These are phyloP conservation scores for Tricholoma sp. DNA, from an alignment of 768 basidiomycete species.

Conservation along the genomic window DNA sequence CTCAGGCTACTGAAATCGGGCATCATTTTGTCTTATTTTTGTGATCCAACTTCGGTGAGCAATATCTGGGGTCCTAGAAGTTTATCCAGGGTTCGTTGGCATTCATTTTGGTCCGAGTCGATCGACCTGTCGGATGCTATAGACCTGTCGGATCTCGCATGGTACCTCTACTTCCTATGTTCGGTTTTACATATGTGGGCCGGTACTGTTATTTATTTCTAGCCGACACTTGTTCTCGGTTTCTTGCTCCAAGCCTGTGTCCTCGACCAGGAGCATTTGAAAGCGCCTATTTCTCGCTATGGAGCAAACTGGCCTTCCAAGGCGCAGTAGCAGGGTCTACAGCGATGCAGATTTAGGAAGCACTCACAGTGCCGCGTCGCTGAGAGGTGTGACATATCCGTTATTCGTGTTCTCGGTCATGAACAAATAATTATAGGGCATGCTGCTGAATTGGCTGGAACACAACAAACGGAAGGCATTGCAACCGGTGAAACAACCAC, in stretches of 20 bases:
- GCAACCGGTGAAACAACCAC: slow-evolving; percentile 20
- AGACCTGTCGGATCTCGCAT: slow-evolving; percentile 8
- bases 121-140: background rate
- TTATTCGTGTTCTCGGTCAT: background rate
- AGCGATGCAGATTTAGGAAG: slow-evolving; percentile 22
- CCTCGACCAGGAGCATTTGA: slow-evolving; percentile 6
- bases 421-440: slow-evolving; percentile 21
- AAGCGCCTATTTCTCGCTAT: slow-evolving; percentile 18
- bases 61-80: background rate
- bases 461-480: slow-evolving; percentile 17
- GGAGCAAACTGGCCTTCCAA: slow-evolving; percentile 26
- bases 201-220: slow-evolving; percentile 2
- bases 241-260: slow-evolving; percentile 9
- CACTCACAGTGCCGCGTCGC: slow-evolving; percentile 24
- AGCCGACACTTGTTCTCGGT: slow-evolving; percentile 10
- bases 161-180: background rate
- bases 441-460: slow-evolving; percentile 28
- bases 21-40: too few species aligned
- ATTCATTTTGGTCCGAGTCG: background rate
- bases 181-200: slow-evolving; percentile 9
- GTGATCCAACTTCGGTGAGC: background rate
- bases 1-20: too few species aligned
- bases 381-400: slow-evolving; percentile 24
- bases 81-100: background rate
- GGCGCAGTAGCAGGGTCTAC: slow-evolving; percentile 33